Conservation (phyloP, 192 early-diverging fungal genomes). For the Dissophora globulifera region DNA sequence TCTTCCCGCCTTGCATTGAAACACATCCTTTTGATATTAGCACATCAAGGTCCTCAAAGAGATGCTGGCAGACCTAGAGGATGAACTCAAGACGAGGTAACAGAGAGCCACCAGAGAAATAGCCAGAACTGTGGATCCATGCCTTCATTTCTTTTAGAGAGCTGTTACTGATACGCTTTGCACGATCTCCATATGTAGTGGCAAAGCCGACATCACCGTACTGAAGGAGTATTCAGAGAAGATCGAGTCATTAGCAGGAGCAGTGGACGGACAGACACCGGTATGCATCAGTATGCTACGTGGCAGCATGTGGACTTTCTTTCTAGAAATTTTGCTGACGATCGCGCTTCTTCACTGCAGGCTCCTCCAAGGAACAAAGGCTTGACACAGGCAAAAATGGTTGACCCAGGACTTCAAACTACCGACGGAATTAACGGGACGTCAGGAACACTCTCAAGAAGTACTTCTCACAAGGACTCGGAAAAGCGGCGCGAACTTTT, state of each 20-base stretch:
- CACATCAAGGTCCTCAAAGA: conserved; percentile 24
- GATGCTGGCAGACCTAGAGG: conserved; percentile 24
- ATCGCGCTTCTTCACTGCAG: background rate
- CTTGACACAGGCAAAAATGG: conserved; percentile 13
- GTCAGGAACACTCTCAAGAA: background rate
- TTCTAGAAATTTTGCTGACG: no score
- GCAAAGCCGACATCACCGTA: background rate
- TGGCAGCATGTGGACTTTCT: no score
- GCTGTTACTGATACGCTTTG: no score
- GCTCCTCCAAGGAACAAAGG: background rate
- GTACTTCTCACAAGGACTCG: background rate
- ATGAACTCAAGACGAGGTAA: conserved; percentile 25
- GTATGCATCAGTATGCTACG: no score
- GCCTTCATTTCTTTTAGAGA: no score
- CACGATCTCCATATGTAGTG: background rate
- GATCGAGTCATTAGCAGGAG: conserved; percentile 18
- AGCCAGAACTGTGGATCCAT: no score
- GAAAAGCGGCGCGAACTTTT: background rate
- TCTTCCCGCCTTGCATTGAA: background rate
- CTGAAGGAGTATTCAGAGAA: conserved; percentile 22
- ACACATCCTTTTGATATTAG: background rate
- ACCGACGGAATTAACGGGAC: background rate
- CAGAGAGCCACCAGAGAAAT: no score
- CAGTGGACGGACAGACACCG: background rate
- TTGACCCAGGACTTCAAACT: background rate